These are phyloP conservation scores for Piloderma croceum DNA, from an alignment of 768 basidiomycete species.

Conservation along the genomic window DNA sequence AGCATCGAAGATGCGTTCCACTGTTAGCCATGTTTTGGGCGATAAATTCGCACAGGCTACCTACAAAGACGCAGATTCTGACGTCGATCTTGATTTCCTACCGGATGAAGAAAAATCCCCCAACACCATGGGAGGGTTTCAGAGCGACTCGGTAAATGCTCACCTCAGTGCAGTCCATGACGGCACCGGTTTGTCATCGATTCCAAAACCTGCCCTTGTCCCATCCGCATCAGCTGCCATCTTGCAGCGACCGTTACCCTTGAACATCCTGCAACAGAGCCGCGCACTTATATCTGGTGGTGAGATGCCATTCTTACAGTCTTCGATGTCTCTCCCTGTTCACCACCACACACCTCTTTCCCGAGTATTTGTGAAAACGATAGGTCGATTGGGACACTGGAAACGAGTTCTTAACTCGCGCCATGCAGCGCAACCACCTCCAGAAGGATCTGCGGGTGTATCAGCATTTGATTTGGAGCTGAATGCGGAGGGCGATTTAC, in stretches of 20 bases:
- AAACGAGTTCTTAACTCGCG: constrained; percentile 62
- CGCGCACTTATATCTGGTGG: constrained; percentile 27
- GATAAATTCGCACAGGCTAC: constrained; percentile 60
- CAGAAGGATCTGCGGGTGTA: constrained; percentile 40
- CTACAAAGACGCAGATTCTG: constrained; percentile 53
- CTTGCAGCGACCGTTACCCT: constrained; percentile 56
- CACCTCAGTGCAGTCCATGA: constrained; percentile 39
- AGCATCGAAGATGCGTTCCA: constrained; percentile 21
- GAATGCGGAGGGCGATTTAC: constrained; percentile 52
- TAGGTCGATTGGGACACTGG: constrained; percentile 79
- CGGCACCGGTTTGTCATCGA: constrained; percentile 29
- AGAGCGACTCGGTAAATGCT: constrained; percentile 43
- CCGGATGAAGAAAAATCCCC: constrained; percentile 40
- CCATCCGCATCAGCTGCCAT: constrained; percentile 55
- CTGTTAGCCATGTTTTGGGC: constrained; percentile 43
- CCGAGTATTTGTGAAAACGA: constrained; percentile 73
- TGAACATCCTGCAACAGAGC: constrained; percentile 44
- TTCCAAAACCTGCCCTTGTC: constrained; percentile 41
- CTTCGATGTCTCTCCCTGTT: constrained; percentile 42
- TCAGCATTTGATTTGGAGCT: constrained; percentile 71
- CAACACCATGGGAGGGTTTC: constrained; percentile 29
- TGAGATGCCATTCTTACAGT: constrained; percentile 29
- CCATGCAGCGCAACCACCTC: constrained; percentile 17
- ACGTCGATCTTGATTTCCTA: constrained; percentile 75
- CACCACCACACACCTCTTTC: constrained; percentile 66